Evolutionary conservation across 441 rosid genomes (phyloP).

Genomic region (Populus hybrid): DNA sequence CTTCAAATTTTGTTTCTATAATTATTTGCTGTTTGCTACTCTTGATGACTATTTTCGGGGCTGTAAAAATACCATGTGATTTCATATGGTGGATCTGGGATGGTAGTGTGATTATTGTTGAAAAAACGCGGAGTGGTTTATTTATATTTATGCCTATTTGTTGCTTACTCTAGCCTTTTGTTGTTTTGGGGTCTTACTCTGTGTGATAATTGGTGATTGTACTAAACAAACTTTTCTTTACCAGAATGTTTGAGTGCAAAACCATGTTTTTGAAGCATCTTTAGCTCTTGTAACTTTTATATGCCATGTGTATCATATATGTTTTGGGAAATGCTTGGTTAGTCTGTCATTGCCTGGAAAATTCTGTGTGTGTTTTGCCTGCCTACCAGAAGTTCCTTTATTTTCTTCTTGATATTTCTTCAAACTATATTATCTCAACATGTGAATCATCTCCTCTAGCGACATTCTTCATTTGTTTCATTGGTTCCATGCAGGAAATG

Average conservation of each 20-base stretch:
- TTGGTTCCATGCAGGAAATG: conserved; percentile 76
- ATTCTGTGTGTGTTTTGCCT: neutral
- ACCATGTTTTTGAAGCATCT: neutral
- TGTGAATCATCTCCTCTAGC: conserved; percentile 14
- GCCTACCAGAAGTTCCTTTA: neutral
- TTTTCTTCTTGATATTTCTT: neutral
- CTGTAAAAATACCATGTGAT: neutral
- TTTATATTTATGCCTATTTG: no score
- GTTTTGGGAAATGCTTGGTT: neutral
- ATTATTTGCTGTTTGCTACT: neutral
- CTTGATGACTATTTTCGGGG: conserved; percentile 11
- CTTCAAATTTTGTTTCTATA: conserved; percentile 21
- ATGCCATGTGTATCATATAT: neutral
- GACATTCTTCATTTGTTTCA: conserved; percentile 14
- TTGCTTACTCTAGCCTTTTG: no score
- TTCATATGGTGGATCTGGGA: neutral
- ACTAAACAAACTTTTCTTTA: neutral
- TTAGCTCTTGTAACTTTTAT: neutral
- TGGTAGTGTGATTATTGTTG: neutral
- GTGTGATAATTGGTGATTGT: neutral
- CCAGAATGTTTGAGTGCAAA: neutral
- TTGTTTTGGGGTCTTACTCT: no score
- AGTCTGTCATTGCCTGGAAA: neutral
- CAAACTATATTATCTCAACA: neutral
- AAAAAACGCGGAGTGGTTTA: no score